Base-by-base conservation (phyloP, 73 alveolate genomes). In the Symbiodinium natans region DNA sequence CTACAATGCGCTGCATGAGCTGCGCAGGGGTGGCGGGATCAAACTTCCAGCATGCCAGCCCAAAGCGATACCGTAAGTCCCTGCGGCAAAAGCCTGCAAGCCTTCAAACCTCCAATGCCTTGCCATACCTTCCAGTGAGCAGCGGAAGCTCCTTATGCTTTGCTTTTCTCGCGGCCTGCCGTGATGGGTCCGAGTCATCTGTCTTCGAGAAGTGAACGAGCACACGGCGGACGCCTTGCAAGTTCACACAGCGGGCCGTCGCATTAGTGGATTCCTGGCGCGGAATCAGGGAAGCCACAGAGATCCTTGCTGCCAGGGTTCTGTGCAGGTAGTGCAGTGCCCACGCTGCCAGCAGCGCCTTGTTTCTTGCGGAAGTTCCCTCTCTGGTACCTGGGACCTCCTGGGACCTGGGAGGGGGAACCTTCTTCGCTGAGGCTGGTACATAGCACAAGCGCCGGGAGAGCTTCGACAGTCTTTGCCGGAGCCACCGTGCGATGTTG, bases 131-230 rank as follows among this genome's bases (percentile, higher is more conserved):
- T n/a, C n/a, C n/a, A n/a, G n/a, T n/a, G n/a, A n/a, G n/a, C n/a
- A n/a, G n/a, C n/a, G n/a, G n/a, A n/a, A n/a, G n/a, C n/a, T n/a
- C n/a, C n/a, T n/a, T n/a, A n/a, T n/a, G n/a, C n/a, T n/a, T n/a
- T n/a, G n/a, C n/a, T n/a, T n/a, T n/a, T n/a, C 59, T 13, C 59
- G 59, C 59, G 7, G 97, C 97, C 97, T 90, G 75, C 54, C 97
- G 97, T 41, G 54, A 52, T 13, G 40, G 33, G 63, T 71, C 88
- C 6, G 82, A 41, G 40, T 13, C 27, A n/a, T 36, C 36, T 6
- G 97, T 90, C 80, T n/a, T 90, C 23, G 97, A 84, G 19, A 90
- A 85, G 54, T 90, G 97, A 29, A 90, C 23, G n/a, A 75, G 97
- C n/a, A 90, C 97, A n/a, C 88, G 74, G 9, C 97, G 75, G 39